These are phyloP conservation scores for Apiotrichum mycotoxinovorans DNA, from an alignment of 1,284 basidiomycete species.

Conservation along the genomic window DNA sequence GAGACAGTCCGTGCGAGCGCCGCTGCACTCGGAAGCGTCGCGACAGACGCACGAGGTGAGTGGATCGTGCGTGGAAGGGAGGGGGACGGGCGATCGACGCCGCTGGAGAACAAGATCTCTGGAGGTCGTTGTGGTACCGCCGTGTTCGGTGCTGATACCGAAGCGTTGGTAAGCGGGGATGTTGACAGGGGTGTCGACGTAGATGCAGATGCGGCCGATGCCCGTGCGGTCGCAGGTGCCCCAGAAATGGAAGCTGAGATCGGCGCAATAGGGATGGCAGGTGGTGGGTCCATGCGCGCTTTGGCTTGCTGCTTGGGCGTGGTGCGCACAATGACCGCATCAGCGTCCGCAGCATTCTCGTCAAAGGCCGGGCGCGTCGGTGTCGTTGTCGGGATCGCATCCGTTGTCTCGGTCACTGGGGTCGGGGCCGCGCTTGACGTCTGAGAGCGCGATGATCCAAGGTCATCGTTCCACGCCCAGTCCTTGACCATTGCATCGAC, in stretches of 20 bases:
- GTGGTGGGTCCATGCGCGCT: not conserved
- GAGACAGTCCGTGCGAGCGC: not conserved
- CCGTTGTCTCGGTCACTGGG: not conserved
- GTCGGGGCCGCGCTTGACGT: slow-evolving; percentile 2
- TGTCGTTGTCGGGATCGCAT: not conserved
- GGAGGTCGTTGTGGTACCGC: not conserved
- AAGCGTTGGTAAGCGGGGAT: not conserved
- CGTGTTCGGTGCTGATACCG: not conserved
- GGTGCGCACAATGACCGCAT: not conserved
- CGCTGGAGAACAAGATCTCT: slow-evolving; percentile 12
- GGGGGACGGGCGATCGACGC: slow-evolving; percentile 16
- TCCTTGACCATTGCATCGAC: slow-evolving; percentile 41
- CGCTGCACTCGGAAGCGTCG: not conserved
- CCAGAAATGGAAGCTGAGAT: not conserved
- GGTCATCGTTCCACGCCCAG: slow-evolving; percentile 47
- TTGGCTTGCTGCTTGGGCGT: slow-evolving; percentile 7
- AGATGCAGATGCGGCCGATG: not conserved
- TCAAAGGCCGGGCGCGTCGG: not conserved
- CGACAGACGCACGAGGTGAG: not conserved
- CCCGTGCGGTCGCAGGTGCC: not conserved
- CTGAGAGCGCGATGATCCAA: slow-evolving; percentile 27
- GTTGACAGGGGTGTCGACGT: not conserved
- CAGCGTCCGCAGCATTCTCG: not conserved
- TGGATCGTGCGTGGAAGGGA: slow-evolving; percentile 12
- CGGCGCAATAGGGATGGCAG: not conserved